Evolutionary conservation across 768 basidiomycete species (phyloP), one percentile per base, ranked within the genome.

Genomic region (Suillus sp.): DNA sequence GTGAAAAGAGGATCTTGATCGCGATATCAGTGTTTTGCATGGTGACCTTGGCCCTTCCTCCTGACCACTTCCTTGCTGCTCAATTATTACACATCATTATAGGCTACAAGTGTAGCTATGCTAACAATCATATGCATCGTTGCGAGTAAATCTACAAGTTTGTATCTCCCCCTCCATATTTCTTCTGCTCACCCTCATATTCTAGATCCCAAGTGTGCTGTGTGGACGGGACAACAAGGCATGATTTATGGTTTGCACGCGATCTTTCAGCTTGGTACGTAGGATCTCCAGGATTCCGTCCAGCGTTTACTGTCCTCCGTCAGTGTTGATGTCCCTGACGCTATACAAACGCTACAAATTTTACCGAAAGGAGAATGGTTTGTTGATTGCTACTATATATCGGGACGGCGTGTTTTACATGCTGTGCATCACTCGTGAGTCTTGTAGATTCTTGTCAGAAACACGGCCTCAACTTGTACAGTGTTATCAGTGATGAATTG

Each of bases 301-400:
- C 2, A 30, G 18, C 18, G 8, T 2, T 27, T 16, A 30, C 30
- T 11, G 13, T 13, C 20, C 20, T 53, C 20, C 5, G 11, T 3
- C 32, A 53, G 51, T 30, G 20, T 54, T 54, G 2, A 54, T 54
- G 53, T 54, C 5, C 53, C n/a, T 54, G 20, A 54, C 53, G 3
- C 10, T 54, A 6, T n/a, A 54, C 11, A 54, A 34, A n/a, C 53
- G 6, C 20, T n/a, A 8, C n/a, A 35, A 22, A 34, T 13, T n/a
- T n/a, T 35, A 54, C 16, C 32, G n/a, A 14, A 3, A 3, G 6
- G 34, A 34, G 13, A n/a, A 13, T 3, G n/a, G 20, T 34, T n/a
- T 6, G 0, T 6, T 54, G 3, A 20, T 35, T 14, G 6, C 53
- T 54, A 22, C 53, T 35, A 3, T 35, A 54, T 54, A 54, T 14